Percentiles rank a stretch among this genome's conserved stretches.
These are phyloP conservation scores for Penicillium sp. DNA, from an alignment of 2,329 filamentous ascomycete species.

Conservation along the genomic window DNA sequence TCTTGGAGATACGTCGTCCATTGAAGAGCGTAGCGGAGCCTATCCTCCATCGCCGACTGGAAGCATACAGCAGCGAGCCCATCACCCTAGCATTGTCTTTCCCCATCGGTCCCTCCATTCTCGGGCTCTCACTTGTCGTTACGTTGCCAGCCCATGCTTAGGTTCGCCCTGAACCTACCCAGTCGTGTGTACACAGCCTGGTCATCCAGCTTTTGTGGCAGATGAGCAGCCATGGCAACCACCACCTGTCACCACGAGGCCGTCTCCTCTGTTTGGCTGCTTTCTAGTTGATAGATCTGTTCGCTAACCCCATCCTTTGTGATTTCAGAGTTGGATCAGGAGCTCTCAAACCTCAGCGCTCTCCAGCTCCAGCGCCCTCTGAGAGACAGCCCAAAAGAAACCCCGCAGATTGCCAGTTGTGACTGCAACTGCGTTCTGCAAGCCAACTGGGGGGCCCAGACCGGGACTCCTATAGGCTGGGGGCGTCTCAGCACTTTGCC, in stretches of 20 bases:
- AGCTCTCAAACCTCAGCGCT: not conserved
- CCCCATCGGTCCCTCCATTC: conserved; percentile 11
- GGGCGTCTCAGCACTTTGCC: conserved; percentile 12
- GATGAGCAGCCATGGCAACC: conserved; percentile 15
- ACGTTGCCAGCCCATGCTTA: conserved; percentile 1
- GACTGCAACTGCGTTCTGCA: conserved; percentile 16
- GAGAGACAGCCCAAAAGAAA: conserved; percentile 7
- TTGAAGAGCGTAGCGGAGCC: not conserved
- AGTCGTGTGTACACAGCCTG: conserved; percentile 11
- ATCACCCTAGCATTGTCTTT: conserved; percentile 6
- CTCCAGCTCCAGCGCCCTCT: not conserved
- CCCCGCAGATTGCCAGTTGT: conserved; percentile 24
- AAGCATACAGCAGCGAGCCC: conserved; percentile 8
- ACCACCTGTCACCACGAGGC: not conserved
- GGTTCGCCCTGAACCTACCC: conserved; percentile 15
- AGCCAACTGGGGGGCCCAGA: conserved; percentile 9
- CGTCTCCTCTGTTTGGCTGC: not conserved
- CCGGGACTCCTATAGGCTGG: conserved; percentile 16
- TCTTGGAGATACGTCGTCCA: not conserved
- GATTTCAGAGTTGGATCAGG: not conserved
- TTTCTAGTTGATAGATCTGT: not conserved
- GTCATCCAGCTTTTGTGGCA: conserved; percentile 16
- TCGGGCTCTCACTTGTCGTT: conserved; percentile 12
- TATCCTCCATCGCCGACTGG: not conserved
- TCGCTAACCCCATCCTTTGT: not conserved